Percentiles rank a stretch among this genome's conserved stretches.
phyloP scores from a whole-genome alignment of 257 asterid species.

The Penstemon newberryi region DNA sequence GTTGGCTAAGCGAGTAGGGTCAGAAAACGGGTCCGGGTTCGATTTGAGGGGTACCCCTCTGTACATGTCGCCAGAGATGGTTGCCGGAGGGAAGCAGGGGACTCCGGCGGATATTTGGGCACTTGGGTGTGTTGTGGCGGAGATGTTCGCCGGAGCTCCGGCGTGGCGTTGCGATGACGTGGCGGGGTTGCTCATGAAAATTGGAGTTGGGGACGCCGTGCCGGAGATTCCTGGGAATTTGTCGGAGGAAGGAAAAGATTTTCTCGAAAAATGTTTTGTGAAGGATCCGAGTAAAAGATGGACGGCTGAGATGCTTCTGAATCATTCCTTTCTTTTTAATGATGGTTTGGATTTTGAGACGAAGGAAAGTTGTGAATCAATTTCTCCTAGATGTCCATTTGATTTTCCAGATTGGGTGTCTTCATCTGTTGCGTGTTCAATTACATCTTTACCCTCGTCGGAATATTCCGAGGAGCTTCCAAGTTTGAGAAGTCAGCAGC shows the following conservation, averaged over 20 bases:
- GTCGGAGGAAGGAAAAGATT: conserved; percentile 45
- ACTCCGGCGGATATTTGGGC: conserved; percentile 85
- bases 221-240: conserved; percentile 46
- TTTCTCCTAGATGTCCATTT: conserved; percentile 45
- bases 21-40: conserved; percentile 19
- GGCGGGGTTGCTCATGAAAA: conserved; percentile 57
- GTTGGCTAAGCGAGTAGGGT: conserved; percentile 48
- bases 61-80: conserved; percentile 95
- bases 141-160: conserved; percentile 67
- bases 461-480: conserved; percentile 26
- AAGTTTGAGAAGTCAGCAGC: conserved; percentile 5
- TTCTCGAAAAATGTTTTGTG: conserved; percentile 36
- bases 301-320: conserved; percentile 59
- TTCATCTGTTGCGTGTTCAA: conserved; percentile 38
- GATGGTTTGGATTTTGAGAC: background rate
- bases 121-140: conserved; percentile 72
- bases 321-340: conserved; percentile 36
- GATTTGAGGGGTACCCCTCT: conserved; percentile 82
- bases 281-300: conserved; percentile 43
- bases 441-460: conserved; percentile 44
- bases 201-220: conserved; percentile 59
- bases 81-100: conserved; percentile 58
- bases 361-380: conserved; percentile 4
- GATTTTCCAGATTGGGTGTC: conserved; percentile 39
- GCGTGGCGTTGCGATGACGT: conserved; percentile 49